Evolutionary conservation across 1,139 yeast species (phyloP), one percentile per base, ranked within the genome.

Genomic region (Williopsis jadinii): DNA sequence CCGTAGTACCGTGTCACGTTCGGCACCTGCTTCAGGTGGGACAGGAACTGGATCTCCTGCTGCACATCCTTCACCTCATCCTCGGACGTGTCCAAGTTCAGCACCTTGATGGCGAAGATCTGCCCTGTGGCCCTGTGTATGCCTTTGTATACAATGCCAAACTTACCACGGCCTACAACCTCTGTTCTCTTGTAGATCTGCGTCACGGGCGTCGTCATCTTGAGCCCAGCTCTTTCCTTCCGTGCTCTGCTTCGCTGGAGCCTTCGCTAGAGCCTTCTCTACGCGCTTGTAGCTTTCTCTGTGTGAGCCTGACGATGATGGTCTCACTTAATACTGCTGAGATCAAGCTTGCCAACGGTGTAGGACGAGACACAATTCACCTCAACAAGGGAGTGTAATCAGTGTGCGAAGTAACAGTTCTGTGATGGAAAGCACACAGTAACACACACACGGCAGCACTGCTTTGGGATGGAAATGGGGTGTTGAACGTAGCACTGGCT

Each of bases 51-150:
- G 44, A 94, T 80, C 64, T 94, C 99, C 53, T 81, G 87, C 59
- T 90, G 98, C 5, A 92, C 97, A 56, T 92, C 98, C 45, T 79
- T 78, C 32, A 94, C 95, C 48, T 94, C 99, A 54, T 92, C 97
- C 49, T 86, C 92, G 38, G 84, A 87, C 0, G 97, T 87, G 60
- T 94, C 99, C 44, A 94, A 68, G 57, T 90, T 88, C 49, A 94
- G 71, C 11, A 92, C 95, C 58, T 94, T 94, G 57, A 94, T 88
- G 32, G 98, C 99, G 44, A 86, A 94, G 3, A 86, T 77, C 49
- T 82, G 83, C 52, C 80, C 82, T 1, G 70, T 63, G 30, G 60
- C 56, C 9, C 61, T 47, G 43, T 65, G 68, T 32, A 66, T 58
- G 58, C 96, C 95, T 59, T 88, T 90, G 63, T 92, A 94, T 10